Conservation (phyloP, 345 rosid genomes). For the Salix brachista region DNA sequence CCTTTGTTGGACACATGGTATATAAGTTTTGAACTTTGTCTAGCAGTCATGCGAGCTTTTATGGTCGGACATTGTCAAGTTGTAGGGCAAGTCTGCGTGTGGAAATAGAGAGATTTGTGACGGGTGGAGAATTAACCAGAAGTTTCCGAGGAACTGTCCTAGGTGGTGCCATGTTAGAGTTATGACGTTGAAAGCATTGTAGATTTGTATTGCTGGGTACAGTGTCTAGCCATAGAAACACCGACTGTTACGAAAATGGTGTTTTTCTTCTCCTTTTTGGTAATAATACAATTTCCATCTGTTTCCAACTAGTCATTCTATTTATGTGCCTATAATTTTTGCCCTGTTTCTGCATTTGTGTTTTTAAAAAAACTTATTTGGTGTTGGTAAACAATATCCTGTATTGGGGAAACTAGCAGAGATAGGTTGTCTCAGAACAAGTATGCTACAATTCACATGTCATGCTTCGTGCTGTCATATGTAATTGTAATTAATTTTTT, state of each 20-base stretch:
- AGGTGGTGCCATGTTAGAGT: slow-evolving; percentile 16
- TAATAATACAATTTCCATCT: slow-evolving; percentile 20
- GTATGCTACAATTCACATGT: too few relatives aligned
- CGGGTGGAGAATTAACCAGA: slow-evolving; percentile 9
- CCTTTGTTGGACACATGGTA: slow-evolving; percentile 21
- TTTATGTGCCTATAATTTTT: slow-evolving; percentile 7
- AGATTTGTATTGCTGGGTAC: slow-evolving; percentile 31
- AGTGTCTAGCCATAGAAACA: slow-evolving; percentile 24
- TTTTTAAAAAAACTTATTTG: neutral
- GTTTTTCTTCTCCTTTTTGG: slow-evolving; percentile 2
- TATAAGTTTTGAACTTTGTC: slow-evolving; percentile 28
- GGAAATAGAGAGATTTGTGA: slow-evolving; percentile 17
- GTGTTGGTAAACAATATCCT: neutral
- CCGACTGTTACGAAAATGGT: slow-evolving; percentile 6
- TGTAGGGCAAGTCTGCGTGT: slow-evolving; percentile 17
- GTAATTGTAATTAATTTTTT: too few relatives aligned
- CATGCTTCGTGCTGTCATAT: too few relatives aligned
- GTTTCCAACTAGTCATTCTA: slow-evolving; percentile 6
- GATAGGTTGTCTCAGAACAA: too few relatives aligned
- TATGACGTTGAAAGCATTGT: slow-evolving; percentile 40
- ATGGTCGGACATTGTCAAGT: slow-evolving; percentile 6
- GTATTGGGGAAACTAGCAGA: neutral
- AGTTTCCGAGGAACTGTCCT: neutral
- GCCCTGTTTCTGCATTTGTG: neutral
- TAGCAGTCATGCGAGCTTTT: slow-evolving; percentile 25